These are phyloP conservation scores for Penicillium griseofulvum DNA, from an alignment of 2,329 filamentous ascomycete genomes.

Conservation along the genomic window DNA sequence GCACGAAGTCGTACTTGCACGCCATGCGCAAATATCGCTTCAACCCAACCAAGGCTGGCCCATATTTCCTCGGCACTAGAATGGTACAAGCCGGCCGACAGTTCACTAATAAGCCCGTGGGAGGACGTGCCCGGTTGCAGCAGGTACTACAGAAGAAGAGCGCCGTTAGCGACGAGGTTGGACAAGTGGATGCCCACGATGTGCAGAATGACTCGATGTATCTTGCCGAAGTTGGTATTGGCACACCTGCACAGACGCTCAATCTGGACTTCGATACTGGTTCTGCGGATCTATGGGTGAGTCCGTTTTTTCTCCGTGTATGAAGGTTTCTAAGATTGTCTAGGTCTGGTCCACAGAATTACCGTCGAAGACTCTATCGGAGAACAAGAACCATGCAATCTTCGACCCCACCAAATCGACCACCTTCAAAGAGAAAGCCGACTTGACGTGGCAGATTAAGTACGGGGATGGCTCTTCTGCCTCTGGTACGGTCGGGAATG, in stretches of 20 bases:
- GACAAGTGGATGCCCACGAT: constrained; percentile 60
- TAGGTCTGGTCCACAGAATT: constrained; percentile 58
- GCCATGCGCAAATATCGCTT: constrained; percentile 63
- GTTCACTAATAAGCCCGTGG: constrained; percentile 46
- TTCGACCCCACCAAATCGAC: constrained; percentile 62
- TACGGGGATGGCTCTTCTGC: constrained; percentile 69
- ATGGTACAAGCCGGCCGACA: constrained; percentile 51
- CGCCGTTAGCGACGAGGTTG: constrained; percentile 35
- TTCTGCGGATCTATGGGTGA: constrained; percentile 65
- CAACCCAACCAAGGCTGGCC: constrained; percentile 60
- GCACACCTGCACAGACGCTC: constrained; percentile 62
- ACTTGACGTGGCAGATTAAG: constrained; percentile 61
- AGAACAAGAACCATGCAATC: constrained; percentile 48
- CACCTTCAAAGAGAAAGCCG: constrained; percentile 53
- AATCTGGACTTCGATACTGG: constrained; percentile 69
- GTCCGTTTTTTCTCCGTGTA: not conserved
- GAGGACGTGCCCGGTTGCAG: constrained; percentile 50
- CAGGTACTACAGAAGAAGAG: constrained; percentile 52
- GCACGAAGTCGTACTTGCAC: constrained; percentile 63
- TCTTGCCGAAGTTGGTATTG: constrained; percentile 62
- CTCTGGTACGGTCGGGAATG: constrained; percentile 63
- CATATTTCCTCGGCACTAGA: constrained; percentile 55
- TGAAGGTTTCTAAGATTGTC: constrained; percentile 9
- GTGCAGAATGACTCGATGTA: constrained; percentile 67
- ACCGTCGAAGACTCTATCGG: constrained; percentile 34